These are phyloP conservation scores for Nadsonia fulvescens DNA, from an alignment of 805 yeast genomes.

Conservation along the genomic window DNA sequence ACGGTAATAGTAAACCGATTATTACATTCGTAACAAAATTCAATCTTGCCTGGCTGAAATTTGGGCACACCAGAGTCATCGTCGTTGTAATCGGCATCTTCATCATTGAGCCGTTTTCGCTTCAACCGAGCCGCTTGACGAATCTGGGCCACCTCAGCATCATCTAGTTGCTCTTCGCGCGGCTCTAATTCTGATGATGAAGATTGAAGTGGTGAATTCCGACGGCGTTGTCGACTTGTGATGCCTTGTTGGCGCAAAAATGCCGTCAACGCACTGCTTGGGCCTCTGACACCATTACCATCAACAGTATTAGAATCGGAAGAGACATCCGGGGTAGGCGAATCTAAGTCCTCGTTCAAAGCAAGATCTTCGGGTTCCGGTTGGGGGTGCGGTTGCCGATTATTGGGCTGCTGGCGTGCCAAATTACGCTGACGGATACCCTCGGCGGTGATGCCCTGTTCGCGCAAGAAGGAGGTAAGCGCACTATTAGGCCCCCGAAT, in stretches of 20 bases:
- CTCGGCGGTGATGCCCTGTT: slow-evolving; percentile 84
- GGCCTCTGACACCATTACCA: no score
- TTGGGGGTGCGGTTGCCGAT: no score
- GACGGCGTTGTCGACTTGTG: no score
- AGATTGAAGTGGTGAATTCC: no score
- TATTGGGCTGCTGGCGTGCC: slow-evolving; percentile 1
- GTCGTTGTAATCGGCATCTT: slow-evolving; percentile 19
- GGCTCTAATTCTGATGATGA: slow-evolving; percentile 4
- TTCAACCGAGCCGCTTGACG: slow-evolving; percentile 25
- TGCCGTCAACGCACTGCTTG: slow-evolving; percentile 75
- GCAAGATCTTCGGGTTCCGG: no score
- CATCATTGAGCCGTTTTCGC: slow-evolving; percentile 21
- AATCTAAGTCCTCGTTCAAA: no score
- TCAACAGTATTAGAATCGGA: no score
- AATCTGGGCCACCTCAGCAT: slow-evolving; percentile 17
- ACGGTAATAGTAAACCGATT: slow-evolving; percentile 41
- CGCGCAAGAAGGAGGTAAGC: slow-evolving; percentile 68
- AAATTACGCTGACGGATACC: slow-evolving; percentile 2
- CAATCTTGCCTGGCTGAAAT: slow-evolving; percentile 22
- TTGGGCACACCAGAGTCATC: slow-evolving; percentile 22
- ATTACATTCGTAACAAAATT: slow-evolving; percentile 46
- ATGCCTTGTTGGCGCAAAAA: slow-evolving; percentile 81
- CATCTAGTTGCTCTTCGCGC: slow-evolving; percentile 5
- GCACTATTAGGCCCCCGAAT: slow-evolving; percentile 54
- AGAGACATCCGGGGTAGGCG: no score